Evolutionary conservation across 495 filamentous ascomycete species (phyloP), one percentile per base, ranked within the genome.

Genomic region (Saxophila tyrrhenica): DNA sequence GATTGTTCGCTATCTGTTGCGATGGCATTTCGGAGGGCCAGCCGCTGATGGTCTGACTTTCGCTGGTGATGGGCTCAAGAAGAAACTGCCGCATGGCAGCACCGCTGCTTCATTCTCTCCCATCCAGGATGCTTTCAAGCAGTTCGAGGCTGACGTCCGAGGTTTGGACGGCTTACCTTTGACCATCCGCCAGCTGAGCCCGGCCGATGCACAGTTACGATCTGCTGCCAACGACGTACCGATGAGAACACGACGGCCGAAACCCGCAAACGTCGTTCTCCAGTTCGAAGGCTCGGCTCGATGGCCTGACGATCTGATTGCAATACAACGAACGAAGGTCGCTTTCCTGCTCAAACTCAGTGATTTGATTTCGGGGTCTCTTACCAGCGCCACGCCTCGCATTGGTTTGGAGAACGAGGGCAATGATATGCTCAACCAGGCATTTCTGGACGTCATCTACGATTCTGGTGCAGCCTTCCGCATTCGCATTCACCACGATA

Each of bases 271-370:
- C 52, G 73, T 90, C 49, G 73, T 86, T 35, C 74, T 98, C 22
- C 89, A 91, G 58, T 96, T 98, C 61, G 92, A 98, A 70, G 87
- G 85, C 29, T 97, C 94, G 3, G 81, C 79, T 10, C 84, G 89
- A 52, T 98, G 92, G 92, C 94, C 92, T 0, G 89, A 97, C 59
- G 85, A 91, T 62, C 70, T 97, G 8, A 74, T 75, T 10, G 90
- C 92, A 2, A 91, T 98, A 43, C 92, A 97, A 65, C 79, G 86
- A 66, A 91, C 90, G 11, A 98, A 98, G 68, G 76, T 91, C 21
- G 94, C 91, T 0, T 94, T 98, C 64, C 75, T 97, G 1, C 64
- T 94, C 7, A 90, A 86, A 65, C 83, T 97, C 48, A 82, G 80
- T 23, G 81, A 80, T 47, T 76, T 85, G 0, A 68, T 98, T 9